These are phyloP conservation scores for Solidago caesia DNA, from an alignment of 129 eudicot genomes.

Conservation along the genomic window DNA sequence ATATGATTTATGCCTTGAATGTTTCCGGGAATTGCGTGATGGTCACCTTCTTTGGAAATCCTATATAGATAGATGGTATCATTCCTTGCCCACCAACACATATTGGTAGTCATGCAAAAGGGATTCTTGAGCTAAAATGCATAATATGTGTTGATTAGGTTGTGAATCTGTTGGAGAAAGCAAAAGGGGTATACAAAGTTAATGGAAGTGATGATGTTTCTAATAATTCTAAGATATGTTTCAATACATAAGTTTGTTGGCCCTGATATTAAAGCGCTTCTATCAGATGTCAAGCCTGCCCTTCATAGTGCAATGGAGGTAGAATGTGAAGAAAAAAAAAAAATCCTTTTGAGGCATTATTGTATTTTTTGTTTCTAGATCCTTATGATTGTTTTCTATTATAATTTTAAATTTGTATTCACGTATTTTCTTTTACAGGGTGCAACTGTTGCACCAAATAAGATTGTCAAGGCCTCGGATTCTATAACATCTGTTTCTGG, in stretches of 20 bases:
- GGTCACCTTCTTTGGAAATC: background rate
- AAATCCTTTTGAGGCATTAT: slow-evolving; percentile 89
- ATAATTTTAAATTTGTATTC: background rate
- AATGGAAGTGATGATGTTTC: background rate
- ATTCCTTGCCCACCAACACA: background rate
- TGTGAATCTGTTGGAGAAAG: background rate
- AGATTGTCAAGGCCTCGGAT: slow-evolving; percentile 73
- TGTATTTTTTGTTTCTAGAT: background rate
- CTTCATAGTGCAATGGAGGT: slow-evolving; percentile 97
- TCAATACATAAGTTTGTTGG: slow-evolving; percentile 94
- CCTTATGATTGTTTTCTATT: background rate
- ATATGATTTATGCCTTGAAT: background rate
- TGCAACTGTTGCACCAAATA: slow-evolving; percentile 78
- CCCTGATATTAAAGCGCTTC: slow-evolving; percentile 89
- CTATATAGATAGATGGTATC: background rate
- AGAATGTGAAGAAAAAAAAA: slow-evolving; percentile 94
- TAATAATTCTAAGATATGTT: no score
- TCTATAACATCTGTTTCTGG: slow-evolving; percentile 48
- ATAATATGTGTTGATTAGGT: background rate
- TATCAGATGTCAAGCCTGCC: slow-evolving; percentile 96
- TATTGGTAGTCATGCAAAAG: background rate
- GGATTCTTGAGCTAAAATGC: background rate
- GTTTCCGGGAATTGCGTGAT: background rate
- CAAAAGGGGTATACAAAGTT: background rate
- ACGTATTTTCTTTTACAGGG: slow-evolving; percentile 49